phyloP scores from a whole-genome alignment of 2,329 filamentous ascomycete species.

The Fusarium pseudoanthophilum region DNA sequence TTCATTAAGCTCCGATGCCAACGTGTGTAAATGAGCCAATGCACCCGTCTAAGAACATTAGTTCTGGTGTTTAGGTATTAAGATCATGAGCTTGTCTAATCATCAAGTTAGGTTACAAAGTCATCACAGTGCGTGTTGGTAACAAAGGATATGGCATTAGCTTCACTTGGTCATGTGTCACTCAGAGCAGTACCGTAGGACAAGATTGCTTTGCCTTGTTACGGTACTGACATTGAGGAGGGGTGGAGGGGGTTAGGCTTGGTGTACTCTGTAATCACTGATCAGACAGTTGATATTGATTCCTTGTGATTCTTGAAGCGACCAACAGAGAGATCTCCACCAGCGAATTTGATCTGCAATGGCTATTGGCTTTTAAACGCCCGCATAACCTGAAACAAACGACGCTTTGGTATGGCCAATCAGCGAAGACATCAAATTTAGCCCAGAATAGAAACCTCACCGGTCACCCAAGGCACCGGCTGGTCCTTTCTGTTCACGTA shows the following conservation, averaged over 20 bases:
- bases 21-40: not conserved
- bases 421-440: conserved; percentile 18
- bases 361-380: conserved; percentile 46
- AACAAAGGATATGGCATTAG: not conserved
- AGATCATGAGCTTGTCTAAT: not conserved
- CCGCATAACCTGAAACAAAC: conserved; percentile 53
- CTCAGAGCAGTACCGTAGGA: not conserved
- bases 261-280: conserved; percentile 16
- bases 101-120: not conserved
- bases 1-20: not conserved
- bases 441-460: conserved; percentile 44
- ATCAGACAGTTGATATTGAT: conserved; percentile 17
- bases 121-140: not conserved
- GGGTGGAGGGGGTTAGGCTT: not conserved
- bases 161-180: not conserved
- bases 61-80: not conserved
- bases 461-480: not conserved
- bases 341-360: conserved; percentile 1
- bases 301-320: conserved; percentile 16
- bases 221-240: not conserved
- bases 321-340: conserved; percentile 22
- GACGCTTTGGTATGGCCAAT: conserved; percentile 44
- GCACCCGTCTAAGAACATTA: not conserved
- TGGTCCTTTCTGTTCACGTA: conserved; percentile 1
- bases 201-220: not conserved